A percentile compares a stretch with the other conserved stretches of the same genome.
Evolutionary conservation across 768 basidiomycete genomes (phyloP).

Genomic region (Tricholoma furcatifolium): DNA sequence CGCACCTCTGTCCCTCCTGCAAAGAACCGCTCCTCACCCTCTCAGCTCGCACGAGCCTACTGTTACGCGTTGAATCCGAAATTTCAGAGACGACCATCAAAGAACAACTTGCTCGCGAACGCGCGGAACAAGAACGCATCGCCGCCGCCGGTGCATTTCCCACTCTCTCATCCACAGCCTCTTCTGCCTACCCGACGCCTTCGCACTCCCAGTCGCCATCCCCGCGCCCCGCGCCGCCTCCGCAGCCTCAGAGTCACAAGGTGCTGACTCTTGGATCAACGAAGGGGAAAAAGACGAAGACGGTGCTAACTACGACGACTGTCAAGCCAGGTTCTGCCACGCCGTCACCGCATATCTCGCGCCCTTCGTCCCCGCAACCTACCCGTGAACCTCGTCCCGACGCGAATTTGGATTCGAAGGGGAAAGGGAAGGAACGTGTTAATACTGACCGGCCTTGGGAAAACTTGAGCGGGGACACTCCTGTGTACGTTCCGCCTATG

Average conservation of each 20-base stretch:
- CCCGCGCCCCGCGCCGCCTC: conserved; percentile 7
- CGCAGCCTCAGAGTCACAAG: conserved; percentile 38
- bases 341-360: conserved; percentile 27
- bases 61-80: conserved; percentile 42
- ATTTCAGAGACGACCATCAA: conserved; percentile 40
- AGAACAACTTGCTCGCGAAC: conserved; percentile 50
- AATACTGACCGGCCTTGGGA: conserved; percentile 41
- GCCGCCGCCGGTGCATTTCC: conserved; percentile 63
- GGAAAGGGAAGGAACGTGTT: conserved; percentile 26
- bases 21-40: conserved; percentile 33
- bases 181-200: conserved; percentile 1
- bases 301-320: conserved; percentile 54
- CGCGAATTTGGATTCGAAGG: conserved; percentile 33
- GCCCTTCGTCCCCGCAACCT: conserved; percentile 33
- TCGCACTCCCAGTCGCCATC: conserved; percentile 6
- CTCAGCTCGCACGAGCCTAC: conserved; percentile 31
- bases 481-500: conserved; percentile 35
- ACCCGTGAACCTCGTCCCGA: conserved; percentile 33
- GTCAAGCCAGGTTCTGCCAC: conserved; percentile 23
- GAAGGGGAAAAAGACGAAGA: conserved; percentile 48
- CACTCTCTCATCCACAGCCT: conserved; percentile 30
- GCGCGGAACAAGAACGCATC: conserved; percentile 45
- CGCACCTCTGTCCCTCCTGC: conserved; percentile 58
- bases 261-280: conserved; percentile 56
- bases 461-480: conserved; percentile 33